Base-by-base conservation (phyloP, 1,284 basidiomycete species). In the Rhodotorula sp. region DNA sequence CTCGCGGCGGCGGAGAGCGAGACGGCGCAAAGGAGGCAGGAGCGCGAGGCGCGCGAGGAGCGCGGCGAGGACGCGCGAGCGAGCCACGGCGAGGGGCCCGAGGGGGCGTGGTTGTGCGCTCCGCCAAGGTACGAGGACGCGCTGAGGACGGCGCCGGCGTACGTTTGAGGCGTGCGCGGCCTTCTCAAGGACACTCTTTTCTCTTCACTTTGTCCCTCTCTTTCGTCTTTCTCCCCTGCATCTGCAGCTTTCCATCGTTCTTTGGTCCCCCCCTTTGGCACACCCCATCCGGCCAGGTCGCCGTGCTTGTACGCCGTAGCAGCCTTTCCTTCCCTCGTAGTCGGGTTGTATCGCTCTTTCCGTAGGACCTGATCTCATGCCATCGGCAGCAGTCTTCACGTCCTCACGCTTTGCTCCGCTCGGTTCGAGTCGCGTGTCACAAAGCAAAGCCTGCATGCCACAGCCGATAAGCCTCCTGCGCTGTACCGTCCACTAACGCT, bases 91-190 rank as follows among this genome's bases (percentile, higher is more conserved):
- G 75, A 74, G 46, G 75, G 75, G 3, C 67, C 73, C 13, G 75
- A 76, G 39, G 73, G 73, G 22, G 73, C 75, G 25, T 76, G 75
- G 75, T 8, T 76, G 29, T 76, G 75, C 61, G 75, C 78, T 17
- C 78, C 78, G 50, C 78, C 78, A 15, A 46, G 44, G 21, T 78
- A 78, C 53, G 69, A 69, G 55, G 72, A 76, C 34, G 78, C 78
- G 21, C 61, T 77, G 51, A 63, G 64, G 48, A 37, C 57, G 7
- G 75, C 73, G 22, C 77, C 77, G 17, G 77, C 77, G 37, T 78
- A 77, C 67, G 46, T 68, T 27, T 69, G 66, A 58, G 41, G 39
- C 34, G 32, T 27, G 13, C 46, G 12, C 4, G 41, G 34, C 44
- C 37, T 50, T 51, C 19, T 21, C 36, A 50, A 50, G 25, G 48